A percentile compares a stretch with the other conserved stretches of the same genome.
Conservation (phyloP, 805 yeast species). For the Lipomyces anomalus region DNA sequence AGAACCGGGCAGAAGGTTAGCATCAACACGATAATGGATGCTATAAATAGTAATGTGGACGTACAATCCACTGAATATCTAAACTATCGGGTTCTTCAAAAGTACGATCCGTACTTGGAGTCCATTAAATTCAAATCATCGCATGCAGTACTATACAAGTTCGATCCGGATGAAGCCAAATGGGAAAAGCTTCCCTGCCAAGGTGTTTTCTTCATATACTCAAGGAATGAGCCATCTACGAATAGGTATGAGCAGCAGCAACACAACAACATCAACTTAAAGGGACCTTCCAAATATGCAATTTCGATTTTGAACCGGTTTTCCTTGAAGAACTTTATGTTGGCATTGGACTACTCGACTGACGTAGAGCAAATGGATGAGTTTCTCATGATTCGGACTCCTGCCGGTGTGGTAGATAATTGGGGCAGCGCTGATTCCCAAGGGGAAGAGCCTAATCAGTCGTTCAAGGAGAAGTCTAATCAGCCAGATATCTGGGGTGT, state of each 20-base stretch:
- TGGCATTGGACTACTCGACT: conserved; percentile 16
- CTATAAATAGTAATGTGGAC: background rate
- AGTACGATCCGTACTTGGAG: conserved; percentile 35
- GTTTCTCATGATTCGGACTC: conserved; percentile 20
- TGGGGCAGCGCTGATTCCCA: conserved; percentile 13
- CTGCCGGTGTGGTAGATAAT: conserved; percentile 12
- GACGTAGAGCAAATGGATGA: conserved; percentile 20
- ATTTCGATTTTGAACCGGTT: conserved; percentile 19
- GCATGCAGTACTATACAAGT: conserved; percentile 39
- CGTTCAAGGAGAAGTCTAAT: no score
- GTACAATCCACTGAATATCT: conserved; percentile 6
- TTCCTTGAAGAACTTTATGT: conserved; percentile 14
- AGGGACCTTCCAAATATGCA: no score
- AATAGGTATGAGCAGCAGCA: conserved; percentile 3
- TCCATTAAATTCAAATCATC: conserved; percentile 36
- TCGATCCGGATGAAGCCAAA: conserved; percentile 29
- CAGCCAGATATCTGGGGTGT: conserved; percentile 24
- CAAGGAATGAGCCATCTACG: conserved; percentile 25
- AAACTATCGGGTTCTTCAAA: conserved; percentile 33
- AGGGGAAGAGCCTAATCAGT: no score
- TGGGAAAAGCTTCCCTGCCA: conserved; percentile 38
- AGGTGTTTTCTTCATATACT: conserved; percentile 38
- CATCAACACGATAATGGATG: background rate
- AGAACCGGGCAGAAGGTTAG: no score
- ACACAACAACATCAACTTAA: no score